Base-by-base conservation (phyloP, 2,329 filamentous ascomycete genomes). In the Juglanconis sp. region DNA sequence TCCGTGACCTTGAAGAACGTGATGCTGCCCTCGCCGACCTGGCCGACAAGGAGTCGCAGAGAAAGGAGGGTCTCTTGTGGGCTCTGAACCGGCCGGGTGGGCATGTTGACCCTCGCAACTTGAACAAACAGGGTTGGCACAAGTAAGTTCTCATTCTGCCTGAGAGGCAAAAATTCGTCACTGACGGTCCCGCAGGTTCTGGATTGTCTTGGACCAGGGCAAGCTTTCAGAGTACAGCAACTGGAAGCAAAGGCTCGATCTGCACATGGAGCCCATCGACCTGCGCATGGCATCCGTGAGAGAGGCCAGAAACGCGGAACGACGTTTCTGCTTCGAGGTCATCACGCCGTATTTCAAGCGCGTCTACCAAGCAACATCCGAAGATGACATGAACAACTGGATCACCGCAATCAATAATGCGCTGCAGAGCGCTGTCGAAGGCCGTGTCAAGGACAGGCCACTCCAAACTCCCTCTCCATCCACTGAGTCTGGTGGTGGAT, bases 81-180 rank as follows among this genome's bases (percentile, higher is more conserved):
- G 92, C 96, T 32, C 78, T 98, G 49, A 98, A 94, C 70, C 86
- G 92, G 64, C 94, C 94, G 3, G 93, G 93, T 17, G 94, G 92
- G 60, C 95, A 99, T 73, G 93, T 95, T 34, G 96, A 99, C 72
- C 95, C 95, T 9, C 92, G 95, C 67, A 93, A 92, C 17, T 80
- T 99, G 67, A 98, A 97, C 71, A 97, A 98, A 73, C 92, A 96
- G 74, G 93, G 92, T 54, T 99, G 95, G 95, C 95, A 99, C 74
- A 99, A 99, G 91, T 96, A 80, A 77, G 89, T 83, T 56, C 8
- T 42, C 38, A 17, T 38, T 24, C 9, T 30, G 3, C n/a, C 11
- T 35, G 38, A 24, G 5, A 8, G 3, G 32, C 31, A 35, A 13
- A n/a, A 44, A 9, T 32, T n/a, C n/a, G 13, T 30, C 42, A 53